Evolutionary conservation across 1,284 basidiomycete genomes (phyloP).

Genomic region (Leccinum subspadiceum): DNA sequence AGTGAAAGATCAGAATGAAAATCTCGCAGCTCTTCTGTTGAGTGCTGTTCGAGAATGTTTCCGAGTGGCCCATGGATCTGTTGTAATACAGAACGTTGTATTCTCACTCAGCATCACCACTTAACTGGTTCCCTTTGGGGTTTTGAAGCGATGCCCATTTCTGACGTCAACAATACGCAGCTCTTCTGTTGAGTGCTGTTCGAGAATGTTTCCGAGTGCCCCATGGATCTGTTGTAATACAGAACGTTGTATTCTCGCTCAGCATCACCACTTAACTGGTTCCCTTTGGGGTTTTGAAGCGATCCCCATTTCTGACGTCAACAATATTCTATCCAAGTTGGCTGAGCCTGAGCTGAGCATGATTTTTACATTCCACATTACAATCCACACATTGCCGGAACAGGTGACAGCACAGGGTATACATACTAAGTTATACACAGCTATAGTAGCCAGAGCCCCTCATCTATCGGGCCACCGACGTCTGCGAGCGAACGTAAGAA

Average conservation of each 20-base stretch:
- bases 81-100: background rate
- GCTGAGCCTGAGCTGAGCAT: background rate
- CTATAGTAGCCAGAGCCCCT: background rate
- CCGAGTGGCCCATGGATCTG: background rate
- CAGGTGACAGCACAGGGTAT: background rate
- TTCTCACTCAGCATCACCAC: background rate
- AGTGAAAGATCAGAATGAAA: background rate
- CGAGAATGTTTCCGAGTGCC: background rate
- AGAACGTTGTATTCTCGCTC: background rate
- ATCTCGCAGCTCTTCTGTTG: background rate
- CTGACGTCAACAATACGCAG: background rate
- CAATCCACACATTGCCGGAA: background rate
- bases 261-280: background rate
- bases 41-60: background rate
- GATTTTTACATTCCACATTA: slow-evolving; percentile 13
- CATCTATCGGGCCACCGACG: background rate
- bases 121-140: background rate
- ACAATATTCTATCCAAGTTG: background rate
- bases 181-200: background rate
- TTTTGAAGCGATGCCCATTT: background rate
- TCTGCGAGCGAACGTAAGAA: background rate
- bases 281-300: background rate
- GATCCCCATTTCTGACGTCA: background rate
- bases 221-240: background rate
- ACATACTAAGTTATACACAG: slow-evolving; percentile 6